These are phyloP conservation scores for Entomortierella beljakovae DNA, from an alignment of 192 early-diverging fungal species.

Conservation along the genomic window DNA sequence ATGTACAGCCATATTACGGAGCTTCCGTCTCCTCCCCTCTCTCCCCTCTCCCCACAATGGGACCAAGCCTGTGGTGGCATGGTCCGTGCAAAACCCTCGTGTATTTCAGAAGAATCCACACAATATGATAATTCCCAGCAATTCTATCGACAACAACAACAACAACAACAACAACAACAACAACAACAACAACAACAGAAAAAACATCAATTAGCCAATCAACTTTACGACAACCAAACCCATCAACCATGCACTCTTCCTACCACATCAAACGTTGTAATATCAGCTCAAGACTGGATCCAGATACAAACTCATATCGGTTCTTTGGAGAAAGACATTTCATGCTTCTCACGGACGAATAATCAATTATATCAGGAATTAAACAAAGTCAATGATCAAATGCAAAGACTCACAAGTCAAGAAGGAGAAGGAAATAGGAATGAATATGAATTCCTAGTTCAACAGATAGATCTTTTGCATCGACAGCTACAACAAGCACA, in stretches of 20 bases:
- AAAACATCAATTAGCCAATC: background rate
- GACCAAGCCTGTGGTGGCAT: slow-evolving; percentile 1
- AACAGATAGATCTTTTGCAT: slow-evolving; percentile 48
- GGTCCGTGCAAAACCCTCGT: background rate
- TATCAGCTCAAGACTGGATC: slow-evolving; percentile 40
- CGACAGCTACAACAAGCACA: slow-evolving; percentile 36
- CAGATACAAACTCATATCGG: slow-evolving; percentile 43
- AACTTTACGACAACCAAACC: no score
- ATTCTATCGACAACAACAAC: background rate
- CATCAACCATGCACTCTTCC: no score
- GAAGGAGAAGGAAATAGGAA: slow-evolving; percentile 24
- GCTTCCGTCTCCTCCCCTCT: slow-evolving; percentile 31
- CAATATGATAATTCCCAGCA: background rate
- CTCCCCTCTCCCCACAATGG: slow-evolving; percentile 31
- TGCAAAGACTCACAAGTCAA: slow-evolving; percentile 22
- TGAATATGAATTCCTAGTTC: slow-evolving; percentile 49
- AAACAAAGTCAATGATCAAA: slow-evolving; percentile 32
- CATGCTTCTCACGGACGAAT: slow-evolving; percentile 26
- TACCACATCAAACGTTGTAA: slow-evolving; percentile 15
- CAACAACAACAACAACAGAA: background rate
- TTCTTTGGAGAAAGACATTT: slow-evolving; percentile 28
- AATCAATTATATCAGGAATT: slow-evolving; percentile 40
- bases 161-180: background rate
- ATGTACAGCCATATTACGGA: background rate
- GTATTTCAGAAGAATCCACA: background rate